phyloP scores from a whole-genome alignment of 306 rosid genomes.

The Prunus mongolica region DNA sequence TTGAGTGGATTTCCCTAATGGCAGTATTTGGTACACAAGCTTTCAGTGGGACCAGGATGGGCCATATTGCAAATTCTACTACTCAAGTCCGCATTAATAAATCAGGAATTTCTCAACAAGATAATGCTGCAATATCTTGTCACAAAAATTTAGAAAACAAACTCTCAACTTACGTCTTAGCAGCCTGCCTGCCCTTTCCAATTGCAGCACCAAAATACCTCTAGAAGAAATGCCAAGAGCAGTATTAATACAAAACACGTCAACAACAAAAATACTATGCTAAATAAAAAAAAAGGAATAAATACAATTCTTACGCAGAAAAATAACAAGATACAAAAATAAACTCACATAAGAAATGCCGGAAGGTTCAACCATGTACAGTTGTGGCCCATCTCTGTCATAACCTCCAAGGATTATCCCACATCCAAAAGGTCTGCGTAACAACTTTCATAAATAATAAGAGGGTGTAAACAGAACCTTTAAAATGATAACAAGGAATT shows the following conservation, averaged over 20 bases:
- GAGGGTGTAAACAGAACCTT: constrained; percentile 19
- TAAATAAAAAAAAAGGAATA: neutral
- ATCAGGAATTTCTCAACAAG: neutral
- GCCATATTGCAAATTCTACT: neutral
- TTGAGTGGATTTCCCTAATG: no score
- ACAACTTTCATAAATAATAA: constrained; percentile 7
- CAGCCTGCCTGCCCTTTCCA: constrained; percentile 98
- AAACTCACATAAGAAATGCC: constrained; percentile 85
- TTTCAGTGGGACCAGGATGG: neutral
- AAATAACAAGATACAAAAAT: constrained; percentile 1
- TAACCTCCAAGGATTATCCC: constrained; percentile 97
- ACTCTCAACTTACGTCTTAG: constrained; percentile 73
- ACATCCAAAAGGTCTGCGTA: constrained; percentile 94
- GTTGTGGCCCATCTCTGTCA: constrained; percentile 97
- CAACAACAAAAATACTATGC: neutral
- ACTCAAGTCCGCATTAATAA: neutral
- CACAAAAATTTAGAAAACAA: neutral
- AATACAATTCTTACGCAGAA: neutral
- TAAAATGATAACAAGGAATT: constrained; percentile 11
- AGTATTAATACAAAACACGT: constrained; percentile 18
- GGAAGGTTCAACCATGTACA: constrained; percentile 96
- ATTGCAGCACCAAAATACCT: constrained; percentile 98
- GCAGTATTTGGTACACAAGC: neutral
- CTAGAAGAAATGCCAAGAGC: constrained; percentile 39
- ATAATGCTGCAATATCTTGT: neutral